phyloP scores from a whole-genome alignment of 371 early-diverging fungal species.

The Actinomortierella wolfii region DNA sequence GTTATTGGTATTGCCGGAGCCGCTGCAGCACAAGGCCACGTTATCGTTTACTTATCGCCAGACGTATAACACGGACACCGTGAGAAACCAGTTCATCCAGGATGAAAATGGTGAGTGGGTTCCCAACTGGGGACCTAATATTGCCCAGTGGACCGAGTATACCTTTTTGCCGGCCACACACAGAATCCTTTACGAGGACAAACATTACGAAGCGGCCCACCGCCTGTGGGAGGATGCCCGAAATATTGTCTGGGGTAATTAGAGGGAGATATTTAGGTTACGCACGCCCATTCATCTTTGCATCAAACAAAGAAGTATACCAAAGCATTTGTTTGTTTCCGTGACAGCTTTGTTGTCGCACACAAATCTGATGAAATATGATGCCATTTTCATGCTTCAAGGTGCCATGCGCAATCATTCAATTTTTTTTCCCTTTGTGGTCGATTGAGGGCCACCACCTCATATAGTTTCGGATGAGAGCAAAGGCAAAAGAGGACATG shows the following conservation, averaged over 20 bases:
- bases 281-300: no score
- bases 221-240: slow-evolving; percentile 20
- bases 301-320: no score
- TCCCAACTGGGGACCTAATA: slow-evolving; percentile 1
- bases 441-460: no score
- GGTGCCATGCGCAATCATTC: no score
- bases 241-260: slow-evolving; percentile 22
- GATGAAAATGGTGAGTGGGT: background rate
- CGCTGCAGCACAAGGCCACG: slow-evolving; percentile 17
- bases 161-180: slow-evolving; percentile 14
- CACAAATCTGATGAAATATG: no score
- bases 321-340: no score
- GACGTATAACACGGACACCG: slow-evolving; percentile 23
- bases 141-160: slow-evolving; percentile 27
- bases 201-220: slow-evolving; percentile 13
- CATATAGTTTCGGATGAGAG: no score
- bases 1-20: background rate
- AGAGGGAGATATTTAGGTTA: no score
- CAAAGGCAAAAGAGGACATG: no score
- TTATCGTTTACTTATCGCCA: slow-evolving; percentile 26
- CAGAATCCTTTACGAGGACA: slow-evolving; percentile 20
- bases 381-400: no score
- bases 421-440: no score
- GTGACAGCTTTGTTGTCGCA: no score
- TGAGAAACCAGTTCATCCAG: slow-evolving; percentile 1